phyloP scores from a whole-genome alignment of 345 rosid genomes.

The Bruguiera sexangula region DNA sequence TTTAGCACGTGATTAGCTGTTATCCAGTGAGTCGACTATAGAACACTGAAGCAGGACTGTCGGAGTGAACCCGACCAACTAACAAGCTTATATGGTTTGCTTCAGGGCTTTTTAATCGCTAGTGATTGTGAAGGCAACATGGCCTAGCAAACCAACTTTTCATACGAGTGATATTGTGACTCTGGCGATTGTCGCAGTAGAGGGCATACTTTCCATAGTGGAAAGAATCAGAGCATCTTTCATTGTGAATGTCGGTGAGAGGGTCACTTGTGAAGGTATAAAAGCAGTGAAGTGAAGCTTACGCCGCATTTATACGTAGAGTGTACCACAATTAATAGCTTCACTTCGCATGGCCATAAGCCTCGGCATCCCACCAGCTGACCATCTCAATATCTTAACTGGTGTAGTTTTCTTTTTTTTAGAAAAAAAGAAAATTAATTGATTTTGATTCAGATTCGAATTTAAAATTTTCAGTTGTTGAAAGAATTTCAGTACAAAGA shows the following conservation, averaged over 20 bases:
- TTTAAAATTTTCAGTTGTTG: too few species aligned
- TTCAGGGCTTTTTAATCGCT: not conserved
- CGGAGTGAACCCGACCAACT: not conserved
- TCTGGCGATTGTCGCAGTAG: not conserved
- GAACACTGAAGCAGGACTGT: not conserved
- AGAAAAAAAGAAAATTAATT: too few species aligned
- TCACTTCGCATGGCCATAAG: not conserved
- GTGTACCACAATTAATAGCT: not conserved
- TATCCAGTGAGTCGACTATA: not conserved
- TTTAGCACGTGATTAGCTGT: too few species aligned
- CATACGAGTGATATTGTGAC: not conserved
- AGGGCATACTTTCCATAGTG: not conserved
- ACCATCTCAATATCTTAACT: too few species aligned
- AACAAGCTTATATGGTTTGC: not conserved
- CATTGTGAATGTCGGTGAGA: not conserved
- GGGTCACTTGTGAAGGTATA: not conserved
- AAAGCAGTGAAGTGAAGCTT: not conserved
- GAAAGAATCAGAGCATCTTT: not conserved
- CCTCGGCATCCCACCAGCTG: too few species aligned
- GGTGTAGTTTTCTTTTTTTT: too few species aligned
- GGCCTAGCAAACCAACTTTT: slow-evolving; percentile 4
- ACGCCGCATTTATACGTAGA: not conserved
- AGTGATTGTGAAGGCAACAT: not conserved
- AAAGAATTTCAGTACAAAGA: too few species aligned
- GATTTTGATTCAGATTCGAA: too few species aligned